A percentile compares a stretch with the other conserved stretches of the same genome.
Evolutionary conservation across 495 filamentous ascomycete genomes (phyloP).

Genomic region (Penicillium subrubescens): DNA sequence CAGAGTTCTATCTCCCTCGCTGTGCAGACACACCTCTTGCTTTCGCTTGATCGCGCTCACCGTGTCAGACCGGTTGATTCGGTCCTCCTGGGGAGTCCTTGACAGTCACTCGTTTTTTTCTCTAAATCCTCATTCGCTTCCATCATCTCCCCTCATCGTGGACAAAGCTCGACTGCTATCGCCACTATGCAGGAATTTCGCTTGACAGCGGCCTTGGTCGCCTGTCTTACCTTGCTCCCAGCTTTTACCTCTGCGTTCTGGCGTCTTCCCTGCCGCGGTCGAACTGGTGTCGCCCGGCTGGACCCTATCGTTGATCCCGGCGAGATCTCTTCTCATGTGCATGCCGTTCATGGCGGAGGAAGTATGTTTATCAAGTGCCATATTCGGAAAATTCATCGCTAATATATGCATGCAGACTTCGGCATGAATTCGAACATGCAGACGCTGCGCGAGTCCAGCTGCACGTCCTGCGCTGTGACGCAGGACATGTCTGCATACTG

Average conservation of each 20-base stretch:
- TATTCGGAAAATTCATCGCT: neutral
- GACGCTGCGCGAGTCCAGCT: conserved; percentile 47
- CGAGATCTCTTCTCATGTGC: conserved; percentile 48
- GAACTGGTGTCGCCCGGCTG: conserved; percentile 60
- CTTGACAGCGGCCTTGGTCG: conserved; percentile 26
- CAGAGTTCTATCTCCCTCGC: conserved; percentile 12
- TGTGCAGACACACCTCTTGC: neutral
- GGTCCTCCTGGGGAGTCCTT: conserved; percentile 28
- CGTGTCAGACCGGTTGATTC: conserved; percentile 25
- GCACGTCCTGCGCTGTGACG: conserved; percentile 60
- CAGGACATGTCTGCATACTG: conserved; percentile 67
- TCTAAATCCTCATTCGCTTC: conserved; percentile 21
- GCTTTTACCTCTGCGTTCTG: conserved; percentile 68
- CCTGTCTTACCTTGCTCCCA: conserved; percentile 36
- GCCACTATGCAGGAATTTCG: conserved; percentile 28
- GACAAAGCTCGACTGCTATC: conserved; percentile 15
- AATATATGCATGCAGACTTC: conserved; percentile 43
- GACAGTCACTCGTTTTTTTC: conserved; percentile 1
- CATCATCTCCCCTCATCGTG: conserved; percentile 11
- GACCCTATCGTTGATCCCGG: conserved; percentile 57
- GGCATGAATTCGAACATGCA: conserved; percentile 42
- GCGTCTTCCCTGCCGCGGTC: conserved; percentile 80
- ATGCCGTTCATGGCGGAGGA: conserved; percentile 55
- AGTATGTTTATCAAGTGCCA: conserved; percentile 41
- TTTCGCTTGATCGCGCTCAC: conserved; percentile 3